A percentile compares a stretch with the other conserved stretches of the same genome.
These are phyloP conservation scores for Aethionema arabicum DNA, from an alignment of 345 rosid species.

Conservation along the genomic window DNA sequence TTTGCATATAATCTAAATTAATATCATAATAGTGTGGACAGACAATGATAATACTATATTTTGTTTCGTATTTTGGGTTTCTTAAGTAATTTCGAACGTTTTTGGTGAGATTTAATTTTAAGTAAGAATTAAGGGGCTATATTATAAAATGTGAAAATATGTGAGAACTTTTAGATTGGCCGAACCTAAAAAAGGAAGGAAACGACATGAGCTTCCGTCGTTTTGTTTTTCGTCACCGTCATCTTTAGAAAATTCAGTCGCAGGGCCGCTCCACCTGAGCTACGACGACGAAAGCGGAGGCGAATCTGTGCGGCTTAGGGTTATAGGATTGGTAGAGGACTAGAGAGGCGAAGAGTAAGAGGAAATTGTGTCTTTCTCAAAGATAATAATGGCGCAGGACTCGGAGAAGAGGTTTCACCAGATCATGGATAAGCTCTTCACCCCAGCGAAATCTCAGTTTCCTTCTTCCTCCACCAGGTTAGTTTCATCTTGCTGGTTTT, in stretches of 20 bases:
- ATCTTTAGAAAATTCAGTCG: neutral
- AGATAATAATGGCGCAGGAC: slow-evolving; percentile 55
- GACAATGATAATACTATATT: neutral
- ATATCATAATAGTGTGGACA: neutral
- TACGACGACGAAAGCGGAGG: slow-evolving; percentile 23
- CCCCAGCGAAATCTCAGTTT: slow-evolving; percentile 45
- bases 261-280: slow-evolving; percentile 14
- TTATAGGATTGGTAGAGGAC: neutral
- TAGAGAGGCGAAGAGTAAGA: neutral
- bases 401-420: slow-evolving; percentile 81
- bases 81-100: neutral
- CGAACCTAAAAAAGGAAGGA: neutral
- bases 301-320: slow-evolving; percentile 31
- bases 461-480: slow-evolving; percentile 53
- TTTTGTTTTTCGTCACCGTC: slow-evolving; percentile 21
- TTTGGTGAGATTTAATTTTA: neutral
- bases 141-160: neutral
- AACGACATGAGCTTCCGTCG: slow-evolving; percentile 30
- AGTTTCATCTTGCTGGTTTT: neutral
- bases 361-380: neutral
- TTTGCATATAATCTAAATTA: too few species aligned
- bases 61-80: neutral
- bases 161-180: neutral
- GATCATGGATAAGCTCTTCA: slow-evolving; percentile 84
- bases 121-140: neutral